Percentiles rank a stretch among this genome's conserved stretches.
Evolutionary conservation across 2,329 filamentous ascomycete species (phyloP).

Genomic region (Arthrobotrys megalospora): DNA sequence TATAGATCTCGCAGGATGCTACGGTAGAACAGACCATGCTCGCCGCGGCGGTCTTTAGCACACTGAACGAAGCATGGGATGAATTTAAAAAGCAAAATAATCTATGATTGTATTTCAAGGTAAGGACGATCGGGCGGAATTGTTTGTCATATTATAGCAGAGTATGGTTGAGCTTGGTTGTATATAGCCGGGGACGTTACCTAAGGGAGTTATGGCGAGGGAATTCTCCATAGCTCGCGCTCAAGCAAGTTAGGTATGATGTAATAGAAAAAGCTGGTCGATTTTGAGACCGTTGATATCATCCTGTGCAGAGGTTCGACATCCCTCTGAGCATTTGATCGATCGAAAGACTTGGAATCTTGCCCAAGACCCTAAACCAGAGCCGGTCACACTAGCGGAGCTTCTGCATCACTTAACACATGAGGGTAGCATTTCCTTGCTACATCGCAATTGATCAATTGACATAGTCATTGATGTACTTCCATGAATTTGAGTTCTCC

Average conservation of each 20-base stretch:
- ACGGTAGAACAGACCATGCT: constrained; percentile 78
- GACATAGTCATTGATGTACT: no score
- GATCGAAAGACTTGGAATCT: no score
- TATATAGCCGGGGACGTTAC: constrained; percentile 1
- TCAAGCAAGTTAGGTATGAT: neutral
- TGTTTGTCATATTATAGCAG: constrained; percentile 5
- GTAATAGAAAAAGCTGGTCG: constrained; percentile 4
- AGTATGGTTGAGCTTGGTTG: neutral
- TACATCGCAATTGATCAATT: no score
- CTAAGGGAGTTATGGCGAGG: neutral
- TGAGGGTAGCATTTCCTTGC: no score
- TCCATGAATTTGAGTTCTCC: no score
- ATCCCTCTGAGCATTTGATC: no score
- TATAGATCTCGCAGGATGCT: constrained; percentile 76
- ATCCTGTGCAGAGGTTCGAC: no score
- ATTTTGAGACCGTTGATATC: neutral
- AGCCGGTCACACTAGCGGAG: no score
- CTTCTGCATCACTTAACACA: no score
- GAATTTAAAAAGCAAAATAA: constrained; percentile 79
- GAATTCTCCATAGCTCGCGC: neutral
- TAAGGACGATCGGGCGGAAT: neutral
- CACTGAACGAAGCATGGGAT: constrained; percentile 81
- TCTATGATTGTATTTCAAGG: constrained; percentile 32
- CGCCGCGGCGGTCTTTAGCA: constrained; percentile 77
- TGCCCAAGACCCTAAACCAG: no score